Conservation (phyloP, 139 green algal species). For the Picochlorum sp. region DNA sequence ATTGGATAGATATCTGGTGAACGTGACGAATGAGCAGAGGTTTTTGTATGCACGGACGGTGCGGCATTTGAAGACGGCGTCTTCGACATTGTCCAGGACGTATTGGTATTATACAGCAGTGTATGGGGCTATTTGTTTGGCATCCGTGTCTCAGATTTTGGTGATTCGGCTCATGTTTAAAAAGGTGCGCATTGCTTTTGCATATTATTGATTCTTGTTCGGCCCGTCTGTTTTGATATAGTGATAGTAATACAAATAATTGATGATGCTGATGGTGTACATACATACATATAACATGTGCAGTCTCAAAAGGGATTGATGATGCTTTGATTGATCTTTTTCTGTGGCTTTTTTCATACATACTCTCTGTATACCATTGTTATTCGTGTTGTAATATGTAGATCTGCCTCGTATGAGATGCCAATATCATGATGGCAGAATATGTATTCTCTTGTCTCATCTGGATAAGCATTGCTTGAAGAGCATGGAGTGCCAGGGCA, state of each 20-base stretch:
- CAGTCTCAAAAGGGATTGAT: slow-evolving; percentile 1
- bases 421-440: too few species aligned
- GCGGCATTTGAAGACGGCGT: slow-evolving; percentile 28
- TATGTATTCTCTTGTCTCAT: too few species aligned
- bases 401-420: too few species aligned
- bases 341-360: background rate
- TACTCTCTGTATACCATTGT: background rate
- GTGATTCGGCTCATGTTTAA: slow-evolving; percentile 10
- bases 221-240: background rate
- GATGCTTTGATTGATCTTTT: slow-evolving; percentile 4
- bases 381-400: too few species aligned
- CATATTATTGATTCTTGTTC: background rate
- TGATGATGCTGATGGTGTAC: background rate
- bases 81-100: slow-evolving; percentile 21
- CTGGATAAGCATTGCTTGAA: too few species aligned
- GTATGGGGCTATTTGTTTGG: slow-evolving; percentile 17
- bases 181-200: slow-evolving; percentile 2
- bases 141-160: slow-evolving; percentile 24
- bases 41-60: slow-evolving; percentile 28
- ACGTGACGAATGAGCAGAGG: slow-evolving; percentile 32
- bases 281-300: background rate
- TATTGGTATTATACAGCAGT: slow-evolving; percentile 29
- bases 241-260: background rate
- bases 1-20: slow-evolving; percentile 33
- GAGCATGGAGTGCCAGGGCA: too few species aligned